Conservation (phyloP, 495 filamentous ascomycete species). For the Neurospora tetrasperma region DNA sequence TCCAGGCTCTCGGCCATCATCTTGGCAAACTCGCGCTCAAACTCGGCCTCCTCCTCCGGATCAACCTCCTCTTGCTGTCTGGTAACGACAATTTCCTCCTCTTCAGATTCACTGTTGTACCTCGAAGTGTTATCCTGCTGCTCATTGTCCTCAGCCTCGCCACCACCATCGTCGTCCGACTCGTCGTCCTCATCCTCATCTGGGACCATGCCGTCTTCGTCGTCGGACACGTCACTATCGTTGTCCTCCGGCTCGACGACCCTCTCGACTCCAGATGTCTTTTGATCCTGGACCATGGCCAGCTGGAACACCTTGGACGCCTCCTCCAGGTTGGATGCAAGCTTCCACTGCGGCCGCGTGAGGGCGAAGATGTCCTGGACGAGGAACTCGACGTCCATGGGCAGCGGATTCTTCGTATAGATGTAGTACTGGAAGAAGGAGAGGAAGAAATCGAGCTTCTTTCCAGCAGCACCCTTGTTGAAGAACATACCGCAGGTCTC, state of each 20-base stretch:
- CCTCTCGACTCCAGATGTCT: conserved; percentile 60
- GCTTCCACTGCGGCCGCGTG: conserved; percentile 83
- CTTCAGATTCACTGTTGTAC: conserved; percentile 51
- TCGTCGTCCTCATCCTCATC: conserved; percentile 33
- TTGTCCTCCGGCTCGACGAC: conserved; percentile 54
- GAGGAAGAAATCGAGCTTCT: conserved; percentile 97
- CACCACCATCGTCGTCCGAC: conserved; percentile 37
- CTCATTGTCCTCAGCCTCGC: conserved; percentile 38
- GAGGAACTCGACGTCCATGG: conserved; percentile 97
- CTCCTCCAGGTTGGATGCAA: conserved; percentile 70
- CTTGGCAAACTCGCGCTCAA: conserved; percentile 95
- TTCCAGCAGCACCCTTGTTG: conserved; percentile 83
- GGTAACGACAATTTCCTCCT: conserved; percentile 85
- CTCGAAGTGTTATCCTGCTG: conserved; percentile 29
- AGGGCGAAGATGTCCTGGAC: conserved; percentile 83
- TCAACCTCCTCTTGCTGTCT: conserved; percentile 83
- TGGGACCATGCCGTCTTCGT: conserved; percentile 43
- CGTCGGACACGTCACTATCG: conserved; percentile 57
- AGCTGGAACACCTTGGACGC: conserved; percentile 78
- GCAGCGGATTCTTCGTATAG: conserved; percentile 79
- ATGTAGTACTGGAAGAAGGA: conserved; percentile 98
- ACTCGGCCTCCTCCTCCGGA: conserved; percentile 90
- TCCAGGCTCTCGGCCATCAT: conserved; percentile 98
- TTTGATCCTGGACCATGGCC: conserved; percentile 80
- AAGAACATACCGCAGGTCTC: conserved; percentile 97